Percentiles rank a stretch among this genome's conserved stretches.
These are phyloP conservation scores for Hyaloperonospora brassicae DNA, from an alignment of 352 stramenopile species.

Conservation along the genomic window DNA sequence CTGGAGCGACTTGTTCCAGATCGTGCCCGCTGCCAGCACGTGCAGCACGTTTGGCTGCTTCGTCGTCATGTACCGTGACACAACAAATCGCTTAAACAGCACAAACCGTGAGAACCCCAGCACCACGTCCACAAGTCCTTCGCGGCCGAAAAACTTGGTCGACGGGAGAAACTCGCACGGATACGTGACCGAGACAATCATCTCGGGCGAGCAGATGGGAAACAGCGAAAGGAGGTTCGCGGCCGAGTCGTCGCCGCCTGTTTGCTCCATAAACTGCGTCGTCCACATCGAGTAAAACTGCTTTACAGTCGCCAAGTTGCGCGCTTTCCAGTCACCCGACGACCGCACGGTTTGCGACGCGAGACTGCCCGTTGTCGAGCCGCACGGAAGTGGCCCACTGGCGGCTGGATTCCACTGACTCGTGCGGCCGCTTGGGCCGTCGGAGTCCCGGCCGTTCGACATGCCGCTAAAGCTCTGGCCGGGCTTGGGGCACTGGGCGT, in stretches of 20 bases:
- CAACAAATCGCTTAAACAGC: conserved; percentile 58
- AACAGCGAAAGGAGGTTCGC: conserved; percentile 68
- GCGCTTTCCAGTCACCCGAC: conserved; percentile 74
- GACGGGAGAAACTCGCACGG: conserved; percentile 74
- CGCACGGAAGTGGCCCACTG: conserved; percentile 13
- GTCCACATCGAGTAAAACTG: conserved; percentile 82
- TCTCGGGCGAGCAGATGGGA: conserved; percentile 74
- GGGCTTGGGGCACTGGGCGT: conserved; percentile 40
- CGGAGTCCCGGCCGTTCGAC: conserved; percentile 50
- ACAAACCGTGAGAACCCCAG: conserved; percentile 67
- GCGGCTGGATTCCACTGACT: conserved; percentile 26
- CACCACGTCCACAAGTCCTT: conserved; percentile 74
- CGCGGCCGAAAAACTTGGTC: conserved; percentile 66
- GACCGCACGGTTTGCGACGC: conserved; percentile 65
- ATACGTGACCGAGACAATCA: conserved; percentile 66
- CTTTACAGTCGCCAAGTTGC: conserved; percentile 73
- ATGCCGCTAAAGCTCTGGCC: conserved; percentile 44
- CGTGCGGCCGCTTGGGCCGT: conserved; percentile 28
- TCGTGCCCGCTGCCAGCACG: conserved; percentile 58
- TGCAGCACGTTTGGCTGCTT: conserved; percentile 79
- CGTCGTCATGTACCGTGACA: conserved; percentile 67
- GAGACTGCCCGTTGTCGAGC: conserved; percentile 27
- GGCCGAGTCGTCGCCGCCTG: conserved; percentile 42
- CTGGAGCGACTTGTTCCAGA: conserved; percentile 77
- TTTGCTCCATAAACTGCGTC: conserved; percentile 61